Evolutionary conservation across 768 basidiomycete species (phyloP).

Genomic region (Coprinopsis strossmayeri): DNA sequence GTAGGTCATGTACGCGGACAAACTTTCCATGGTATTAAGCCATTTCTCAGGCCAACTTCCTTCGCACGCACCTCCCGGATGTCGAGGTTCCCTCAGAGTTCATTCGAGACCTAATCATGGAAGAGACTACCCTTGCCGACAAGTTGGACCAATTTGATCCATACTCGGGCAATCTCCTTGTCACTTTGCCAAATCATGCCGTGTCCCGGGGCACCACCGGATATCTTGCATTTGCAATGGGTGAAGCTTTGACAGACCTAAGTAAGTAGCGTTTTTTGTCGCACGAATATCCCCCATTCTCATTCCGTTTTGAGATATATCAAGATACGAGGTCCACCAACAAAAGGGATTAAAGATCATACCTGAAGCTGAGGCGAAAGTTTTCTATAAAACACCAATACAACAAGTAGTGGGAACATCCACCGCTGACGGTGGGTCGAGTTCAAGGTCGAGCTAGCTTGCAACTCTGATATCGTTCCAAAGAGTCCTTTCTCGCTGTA

Average conservation of each 20-base stretch:
- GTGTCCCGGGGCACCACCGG: constrained; percentile 17
- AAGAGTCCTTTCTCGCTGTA: constrained; percentile 30
- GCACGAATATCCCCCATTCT: constrained; percentile 3
- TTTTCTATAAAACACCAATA: constrained; percentile 61
- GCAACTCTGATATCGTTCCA: not conserved
- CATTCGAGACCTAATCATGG: constrained; percentile 47
- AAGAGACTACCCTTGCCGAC: constrained; percentile 31
- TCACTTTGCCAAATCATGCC: constrained; percentile 26
- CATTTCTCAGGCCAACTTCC: constrained; percentile 53
- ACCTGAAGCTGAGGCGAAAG: constrained; percentile 34
- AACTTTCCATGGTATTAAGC: not conserved
- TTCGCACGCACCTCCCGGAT: constrained; percentile 67
- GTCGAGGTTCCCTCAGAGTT: constrained; percentile 68
- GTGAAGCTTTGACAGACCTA: constrained; percentile 49
- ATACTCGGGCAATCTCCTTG: constrained; percentile 47
- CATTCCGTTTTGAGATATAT: constrained; percentile 37
- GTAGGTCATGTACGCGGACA: constrained; percentile 30
- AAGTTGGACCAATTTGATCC: constrained; percentile 48
- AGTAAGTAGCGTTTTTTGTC: constrained; percentile 42
- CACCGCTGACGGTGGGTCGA: constrained; percentile 7
- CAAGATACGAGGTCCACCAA: constrained; percentile 24
- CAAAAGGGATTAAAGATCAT: constrained; percentile 26
- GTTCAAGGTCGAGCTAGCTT: not conserved
- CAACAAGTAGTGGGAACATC: constrained; percentile 46
- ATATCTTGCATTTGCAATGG: constrained; percentile 56